Evolutionary conservation across 768 basidiomycete species (phyloP).

Genomic region (Tremella fuciformis): DNA sequence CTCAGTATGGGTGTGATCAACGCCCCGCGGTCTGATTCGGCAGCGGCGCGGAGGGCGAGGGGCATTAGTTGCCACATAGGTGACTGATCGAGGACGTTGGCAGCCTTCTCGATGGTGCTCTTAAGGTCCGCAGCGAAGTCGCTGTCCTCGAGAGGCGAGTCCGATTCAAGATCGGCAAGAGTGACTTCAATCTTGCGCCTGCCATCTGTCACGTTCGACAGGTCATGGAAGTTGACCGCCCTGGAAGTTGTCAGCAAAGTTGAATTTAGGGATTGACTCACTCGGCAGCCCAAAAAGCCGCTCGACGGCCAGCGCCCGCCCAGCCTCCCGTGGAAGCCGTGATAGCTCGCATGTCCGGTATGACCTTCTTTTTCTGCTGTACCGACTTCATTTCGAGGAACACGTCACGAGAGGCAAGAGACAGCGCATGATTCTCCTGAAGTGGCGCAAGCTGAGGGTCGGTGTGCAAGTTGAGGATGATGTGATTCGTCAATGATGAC

Average conservation of each 20-base stretch:
- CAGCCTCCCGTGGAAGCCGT: slow-evolving; percentile 32
- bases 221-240: slow-evolving; percentile 34
- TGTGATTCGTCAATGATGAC: slow-evolving; percentile 28
- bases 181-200: slow-evolving; percentile 18
- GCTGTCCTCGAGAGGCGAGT: not conserved
- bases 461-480: slow-evolving; percentile 28
- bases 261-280: slow-evolving; percentile 14
- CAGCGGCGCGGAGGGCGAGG: no score
- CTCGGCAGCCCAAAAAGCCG: slow-evolving; percentile 32
- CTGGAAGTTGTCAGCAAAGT: slow-evolving; percentile 7
- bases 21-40: no score
- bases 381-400: slow-evolving; percentile 23
- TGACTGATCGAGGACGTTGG: no score
- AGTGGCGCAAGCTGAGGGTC: slow-evolving; percentile 24
- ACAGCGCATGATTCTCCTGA: slow-evolving; percentile 15
- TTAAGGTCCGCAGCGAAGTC: no score
- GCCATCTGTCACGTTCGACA: slow-evolving; percentile 29
- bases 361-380: not conserved
- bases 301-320: slow-evolving; percentile 25
- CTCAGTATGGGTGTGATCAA: no score
- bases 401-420: slow-evolving; percentile 25
- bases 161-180: slow-evolving; percentile 22
- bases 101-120: no score
- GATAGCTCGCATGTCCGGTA: slow-evolving; percentile 6
- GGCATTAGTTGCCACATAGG: no score